Base-by-base conservation (phyloP, 495 filamentous ascomycete species). In the Pyrenula aspistea region DNA sequence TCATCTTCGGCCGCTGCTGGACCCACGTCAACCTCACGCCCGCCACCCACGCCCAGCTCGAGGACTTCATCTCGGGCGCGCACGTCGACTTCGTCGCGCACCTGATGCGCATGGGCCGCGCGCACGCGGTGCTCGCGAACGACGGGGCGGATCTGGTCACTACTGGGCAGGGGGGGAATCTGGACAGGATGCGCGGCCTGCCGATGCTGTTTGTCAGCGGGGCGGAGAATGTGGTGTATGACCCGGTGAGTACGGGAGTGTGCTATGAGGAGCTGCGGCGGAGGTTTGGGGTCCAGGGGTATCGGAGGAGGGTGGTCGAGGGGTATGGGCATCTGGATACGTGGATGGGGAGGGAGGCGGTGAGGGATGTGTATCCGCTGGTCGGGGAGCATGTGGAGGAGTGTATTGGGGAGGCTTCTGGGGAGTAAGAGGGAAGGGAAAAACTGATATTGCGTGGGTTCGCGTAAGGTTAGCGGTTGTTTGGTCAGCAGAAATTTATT, bases 241-340 rank as follows among this genome's bases (percentile, higher is more conserved):
- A 69, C n/a, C 76, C 78, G 12, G 74, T 78, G 68, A 71, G 73
- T 31, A 87, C 81, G 10, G 73, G 80, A 56, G 69, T 66, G 51
- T 78, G 78, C 21, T 85, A 83, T 59, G 75, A 79, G 63, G 61
- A 77, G 51, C 68, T 86, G 25, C 73, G 77, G 48, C 69, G 80
- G 22, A 61, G 60, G 15, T 84, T 86, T 65, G 77, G 78, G 0
- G 61, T 65, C 47, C 57, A 62, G 24, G 49, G 71, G 52, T 86
- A 85, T 64, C 69, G 69, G 47, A 67, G 82, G 19, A 61, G 70
- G 21, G 72, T 84, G 4, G 74, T 84, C 8, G 74, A 79, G 8
- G 78, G 79, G n/a, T 83, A 85, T 56, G 84, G 84, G 22, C 84
- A 87, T 62, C 63, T 87, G 54, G 84, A 87, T 67, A 74, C 73